Evolutionary conservation across 2,329 filamentous ascomycete species (phyloP), one percentile per base, ranked within the genome.

Genomic region (Scedosporium boydii): DNA sequence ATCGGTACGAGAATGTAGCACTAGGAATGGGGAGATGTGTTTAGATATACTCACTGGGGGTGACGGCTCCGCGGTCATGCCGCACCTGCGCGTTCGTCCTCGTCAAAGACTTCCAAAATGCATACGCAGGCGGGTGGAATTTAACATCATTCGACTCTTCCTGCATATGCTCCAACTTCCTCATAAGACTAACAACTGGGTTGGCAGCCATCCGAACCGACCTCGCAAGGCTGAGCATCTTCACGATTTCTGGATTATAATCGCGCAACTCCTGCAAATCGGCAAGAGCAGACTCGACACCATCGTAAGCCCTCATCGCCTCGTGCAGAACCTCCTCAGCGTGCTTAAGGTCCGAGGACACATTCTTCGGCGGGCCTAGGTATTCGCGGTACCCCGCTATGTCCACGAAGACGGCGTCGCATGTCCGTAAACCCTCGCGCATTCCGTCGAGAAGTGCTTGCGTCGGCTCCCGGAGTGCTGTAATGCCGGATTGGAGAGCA

Each of bases 41-140:
- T 12, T 2, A 14, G 10, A 12, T 26, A 60, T 16, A 21, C 60
- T 58, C 6, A 68, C 80, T 80, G 4, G 82, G 82, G 4, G 82
- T 84, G 21, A 83, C 75, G 26, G 82, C 82, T 18, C 83, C 83
- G 64, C 82, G 75, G 67, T 86, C 83, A 65, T 86, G 83, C 38
- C 82, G 75, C 4, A 85, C 82, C 65, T 84, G 82, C 2, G 78
- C 75, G 67, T 85, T 85, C 5, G 80, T 79, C 41, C 82, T 74
- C 65, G 82, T 77, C 1, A 84, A 62, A 4, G 81, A 76, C 67
- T 85, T 85, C 55, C 68, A 66, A n/a, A 80, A 74, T 0, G 82
- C 80, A 64, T 85, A 85, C 0, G 78, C 80, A 3, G 83, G 82
- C 1, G 79, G 69, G 62, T 82, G 76, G 10, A 84, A 66, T 4